Evolutionary conservation across 2,329 filamentous ascomycete genomes (phyloP).

Genomic region (Podosphaera fusca): DNA sequence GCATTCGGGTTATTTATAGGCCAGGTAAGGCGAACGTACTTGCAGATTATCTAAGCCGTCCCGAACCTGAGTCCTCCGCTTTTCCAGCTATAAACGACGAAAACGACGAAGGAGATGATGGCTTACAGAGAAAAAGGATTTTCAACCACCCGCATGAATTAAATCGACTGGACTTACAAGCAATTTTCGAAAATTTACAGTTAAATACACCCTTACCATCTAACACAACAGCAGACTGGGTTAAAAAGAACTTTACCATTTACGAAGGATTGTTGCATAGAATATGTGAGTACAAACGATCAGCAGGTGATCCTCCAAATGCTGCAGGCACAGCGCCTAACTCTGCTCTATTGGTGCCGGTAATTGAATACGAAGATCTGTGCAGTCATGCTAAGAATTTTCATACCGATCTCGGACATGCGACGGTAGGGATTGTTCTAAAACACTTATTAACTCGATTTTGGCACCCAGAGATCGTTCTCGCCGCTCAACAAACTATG

Average conservation of each 20-base stretch:
- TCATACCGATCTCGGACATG: neutral
- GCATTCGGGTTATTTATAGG: neutral
- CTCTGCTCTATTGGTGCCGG: too few species aligned
- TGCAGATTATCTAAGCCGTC: neutral
- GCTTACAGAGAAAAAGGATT: neutral
- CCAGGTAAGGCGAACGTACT: neutral
- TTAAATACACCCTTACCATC: neutral
- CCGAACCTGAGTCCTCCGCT: neutral
- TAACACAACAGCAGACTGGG: neutral
- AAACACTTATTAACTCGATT: neutral
- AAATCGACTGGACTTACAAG: neutral
- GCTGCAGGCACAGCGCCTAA: too few species aligned
- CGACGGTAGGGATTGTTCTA: neutral
- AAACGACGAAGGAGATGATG: neutral
- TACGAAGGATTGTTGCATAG: neutral
- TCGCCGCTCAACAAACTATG: neutral
- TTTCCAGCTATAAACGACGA: neutral
- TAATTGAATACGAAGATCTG: too few species aligned
- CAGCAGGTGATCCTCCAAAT: too few species aligned
- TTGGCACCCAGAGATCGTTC: neutral
- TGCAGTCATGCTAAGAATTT: neutral
- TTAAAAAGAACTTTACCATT: neutral
- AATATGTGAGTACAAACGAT: neutral
- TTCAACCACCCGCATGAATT: neutral
- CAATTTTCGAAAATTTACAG: neutral